These are phyloP conservation scores for Porcisia hertigi DNA, from an alignment of 208 protist genomes.

Conservation along the genomic window DNA sequence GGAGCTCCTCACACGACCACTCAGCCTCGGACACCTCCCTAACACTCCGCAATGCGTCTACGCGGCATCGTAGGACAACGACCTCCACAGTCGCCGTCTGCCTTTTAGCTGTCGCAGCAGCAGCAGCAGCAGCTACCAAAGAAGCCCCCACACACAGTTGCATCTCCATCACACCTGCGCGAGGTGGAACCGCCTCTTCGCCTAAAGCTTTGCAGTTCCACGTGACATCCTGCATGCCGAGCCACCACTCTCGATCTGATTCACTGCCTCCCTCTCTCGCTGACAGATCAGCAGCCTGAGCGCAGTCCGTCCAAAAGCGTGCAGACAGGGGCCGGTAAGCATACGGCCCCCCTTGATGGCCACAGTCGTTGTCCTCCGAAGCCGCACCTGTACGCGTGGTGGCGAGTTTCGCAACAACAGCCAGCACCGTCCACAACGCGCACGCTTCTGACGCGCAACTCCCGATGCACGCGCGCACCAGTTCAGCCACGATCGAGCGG, in stretches of 20 bases:
- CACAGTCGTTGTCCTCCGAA: too few relatives aligned
- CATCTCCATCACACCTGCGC: constrained; percentile 22
- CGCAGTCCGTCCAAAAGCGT: not conserved
- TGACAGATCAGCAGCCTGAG: not conserved
- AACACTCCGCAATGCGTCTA: constrained; percentile 9
- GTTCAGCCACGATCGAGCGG: not conserved
- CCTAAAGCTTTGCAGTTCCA: constrained; percentile 24
- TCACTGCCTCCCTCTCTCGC: not conserved
- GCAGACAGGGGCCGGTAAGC: not conserved
- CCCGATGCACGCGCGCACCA: constrained; percentile 10
- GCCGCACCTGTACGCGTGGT: not conserved
- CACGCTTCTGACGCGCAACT: constrained; percentile 9
- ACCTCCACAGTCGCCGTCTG: not conserved
- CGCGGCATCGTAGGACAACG: constrained; percentile 15
- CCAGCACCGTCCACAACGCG: constrained; percentile 28
- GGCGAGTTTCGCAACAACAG: not conserved
- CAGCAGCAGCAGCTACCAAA: not conserved
- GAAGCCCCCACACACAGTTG: not conserved
- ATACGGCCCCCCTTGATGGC: not conserved
- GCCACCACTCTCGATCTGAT: constrained; percentile 4
- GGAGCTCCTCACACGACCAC: not conserved
- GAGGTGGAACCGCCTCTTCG: constrained; percentile 16
- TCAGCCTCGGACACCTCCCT: not conserved
- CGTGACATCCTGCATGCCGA: constrained; percentile 12
- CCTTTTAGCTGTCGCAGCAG: not conserved